Base-by-base conservation (phyloP, 139 green algal genomes). In the Chlorella sp. region DNA sequence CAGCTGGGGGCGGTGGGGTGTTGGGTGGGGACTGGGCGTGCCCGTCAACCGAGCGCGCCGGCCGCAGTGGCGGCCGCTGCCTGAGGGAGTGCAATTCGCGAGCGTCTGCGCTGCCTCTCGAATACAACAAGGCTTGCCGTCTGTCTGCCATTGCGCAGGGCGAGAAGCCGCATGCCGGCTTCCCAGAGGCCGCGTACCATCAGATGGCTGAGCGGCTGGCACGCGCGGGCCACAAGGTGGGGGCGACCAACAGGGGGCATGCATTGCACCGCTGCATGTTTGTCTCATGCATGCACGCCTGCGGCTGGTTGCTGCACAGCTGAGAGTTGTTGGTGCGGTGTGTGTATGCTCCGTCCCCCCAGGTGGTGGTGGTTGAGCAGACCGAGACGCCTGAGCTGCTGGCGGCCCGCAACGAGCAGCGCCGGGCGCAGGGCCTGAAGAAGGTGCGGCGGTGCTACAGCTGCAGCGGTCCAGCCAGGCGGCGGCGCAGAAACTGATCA, bases 291-390 rank as follows among this genome's bases (percentile, higher is more conserved):
- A 1, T 73, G 67, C 34, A 44, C 34, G 26, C 32, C n/a, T 41
- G 67, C 67, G 43, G 67, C 67, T 28, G 14, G n/a, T 70, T n/a
- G n/a, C n/a, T n/a, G n/a, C n/a, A n/a, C n/a, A n/a, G n/a, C n/a
- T n/a, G n/a, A n/a, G n/a, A n/a, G n/a, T n/a, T n/a, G n/a, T n/a
- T n/a, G n/a, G n/a, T n/a, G n/a, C n/a, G n/a, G n/a, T n/a, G n/a
- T n/a, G n/a, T n/a, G n/a, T n/a, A n/a, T n/a, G n/a, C 40, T 40
- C 40, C 19, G 8, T 9, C 40, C 40, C 22, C 36, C 3, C 44
- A 94, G 36, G 96, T 99, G 75, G 94, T 98, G 44, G 95, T 99
- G 8, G 86, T 99, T 3, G 97, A 99, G 91, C 97, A 99, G 92
- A 97, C 91, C 14, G 97, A 99, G 91, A 99, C 97, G 0, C 97